Evolutionary conservation across 2,329 filamentous ascomycete species (phyloP), one percentile per base, ranked within the genome.

Genomic region (Colletotrichum simmondsii): DNA sequence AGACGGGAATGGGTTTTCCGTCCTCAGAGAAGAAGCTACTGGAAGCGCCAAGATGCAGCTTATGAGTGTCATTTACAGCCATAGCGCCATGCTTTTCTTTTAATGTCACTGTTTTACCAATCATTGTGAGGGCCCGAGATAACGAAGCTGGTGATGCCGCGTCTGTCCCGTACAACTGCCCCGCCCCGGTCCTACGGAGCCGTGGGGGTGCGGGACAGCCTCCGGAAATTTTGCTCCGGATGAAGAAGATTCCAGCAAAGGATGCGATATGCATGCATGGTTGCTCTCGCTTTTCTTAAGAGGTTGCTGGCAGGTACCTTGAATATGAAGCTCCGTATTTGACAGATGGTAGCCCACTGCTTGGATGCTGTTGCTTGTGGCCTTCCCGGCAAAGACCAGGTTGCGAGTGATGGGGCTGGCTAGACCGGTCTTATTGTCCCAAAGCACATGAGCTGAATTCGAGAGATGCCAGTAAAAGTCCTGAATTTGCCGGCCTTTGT

Each of bases 201-300:
- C 53, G 59, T 53, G 53, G 52, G 35, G 46, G 37, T 16, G 14
- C n/a, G 26, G 6, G 11, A 57, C 10, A 10, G 6, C 16, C 26
- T 22, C 30, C 69, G 69, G 65, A 64, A 65, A 8, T 19, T 63
- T 59, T 69, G 52, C 59, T 72, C 65, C 65, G 49, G 42, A 2
- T 16, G 16, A 42, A 56, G 69, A 72, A 72, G 22, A 56, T 72
- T 72, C 65, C 53, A 60, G 69, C 65, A 69, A 60, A 46, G 32
- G 14, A 53, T 26, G 60, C 12, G 24, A 7, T 22, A 26, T n/a
- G 7, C 1, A 46, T 46, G 19, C 42, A 46, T 46, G 42, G 42
- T 19, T 46, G 16, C 42, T 46, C 19, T 46, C 19, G 42, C 37
- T 1, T 19, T 42, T 16, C 37, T 19, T 8, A 16, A 16, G 16